Base-by-base conservation (phyloP, 768 basidiomycete genomes). In the Phaeotremella fagi region DNA sequence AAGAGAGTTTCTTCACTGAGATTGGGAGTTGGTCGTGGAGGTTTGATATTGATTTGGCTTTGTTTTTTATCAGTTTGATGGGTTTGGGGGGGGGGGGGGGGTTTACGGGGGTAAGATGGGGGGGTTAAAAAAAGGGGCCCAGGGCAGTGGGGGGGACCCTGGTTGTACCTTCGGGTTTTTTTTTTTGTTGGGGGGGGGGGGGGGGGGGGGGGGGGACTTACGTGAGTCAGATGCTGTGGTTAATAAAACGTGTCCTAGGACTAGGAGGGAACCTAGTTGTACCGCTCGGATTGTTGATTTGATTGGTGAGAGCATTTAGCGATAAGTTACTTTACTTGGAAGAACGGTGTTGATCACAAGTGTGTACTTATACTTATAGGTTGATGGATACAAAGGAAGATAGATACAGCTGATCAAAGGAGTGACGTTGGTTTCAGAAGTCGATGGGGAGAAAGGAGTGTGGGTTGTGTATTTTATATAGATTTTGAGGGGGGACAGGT, bases 161-260 rank as follows among this genome's bases (percentile, higher is more conserved):
- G n/a, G n/a, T n/a, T n/a, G n/a, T n/a, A n/a, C n/a, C n/a, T n/a
- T n/a, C n/a, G n/a, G n/a, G n/a, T n/a, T n/a, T n/a, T n/a, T n/a
- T n/a, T n/a, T n/a, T n/a, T n/a, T n/a, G n/a, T 35, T 35, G 33
- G n/a, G 33, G 11, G n/a, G 9, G 11, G 9, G 11, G 33, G 33
- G 33, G 11, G 35, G 36, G 43, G 3, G 1, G 31, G 24, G 7
- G 33, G 35, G n/a, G 20, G 12, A 54, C 61, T 63, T 42, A 63
- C 61, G 57, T 9, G 61, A 33, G 20, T 48, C 36, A 4, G 54
- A 45, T 24, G 37, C 38, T 20, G 55, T 58, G 2, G 48, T 51
- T 18, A 64, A 28, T 16, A 64, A 29, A 22, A 59, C 41, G 38
- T 64, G 63, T 18, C 47, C 63, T 2, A 64, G 43, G 14, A 64